Evolutionary conservation across 2,329 filamentous ascomycete species (phyloP), one percentile per base, ranked within the genome.

Genomic region (Hypoxylon sp.): DNA sequence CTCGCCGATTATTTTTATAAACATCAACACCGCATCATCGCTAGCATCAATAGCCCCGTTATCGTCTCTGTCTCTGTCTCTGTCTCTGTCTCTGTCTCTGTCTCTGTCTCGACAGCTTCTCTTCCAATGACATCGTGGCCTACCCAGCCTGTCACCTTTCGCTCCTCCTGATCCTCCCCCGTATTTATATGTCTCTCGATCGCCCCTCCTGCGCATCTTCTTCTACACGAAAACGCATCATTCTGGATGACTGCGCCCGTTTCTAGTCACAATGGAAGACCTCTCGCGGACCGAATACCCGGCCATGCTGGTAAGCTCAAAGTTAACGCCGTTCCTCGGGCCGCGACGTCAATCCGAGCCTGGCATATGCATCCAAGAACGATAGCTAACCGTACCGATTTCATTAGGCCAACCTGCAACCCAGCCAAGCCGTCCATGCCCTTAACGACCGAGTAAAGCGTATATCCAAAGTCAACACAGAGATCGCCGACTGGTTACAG

Each of bases 401-500:
- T 37, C 18, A 26, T 11, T 35, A 98, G 94, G 88, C 88, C 67
- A 85, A 86, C 70, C 83, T 99, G 69, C 87, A 91, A 75, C 94
- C 95, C 21, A 79, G 79, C 67, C 91, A 95, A 78, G 93, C 95
- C 58, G 90, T 92, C 33, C 83, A 85, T 51, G 84, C 92, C 58
- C 84, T 98, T 69, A 90, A 88, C 75, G 93, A 97, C 68, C 91
- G 95, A 70, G 85, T 98, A 68, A 90, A 90, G 76, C 86, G 92
- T 76, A 94, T 98, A 73, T 85, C 84, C 69, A 92, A 88, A 75
- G 79, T 96, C 78, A 97, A 99, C 76, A 78, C 81, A 67, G 92
- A 97, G 73, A 91, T 99, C 70, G 94, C 94, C 74, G 94, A 98
- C 78, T 99, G 94, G 92, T 84, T 99, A 62, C 90, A 94, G 88